These are phyloP conservation scores for Phytophthora cryptogea DNA, from an alignment of 352 stramenopile genomes.

Conservation along the genomic window DNA sequence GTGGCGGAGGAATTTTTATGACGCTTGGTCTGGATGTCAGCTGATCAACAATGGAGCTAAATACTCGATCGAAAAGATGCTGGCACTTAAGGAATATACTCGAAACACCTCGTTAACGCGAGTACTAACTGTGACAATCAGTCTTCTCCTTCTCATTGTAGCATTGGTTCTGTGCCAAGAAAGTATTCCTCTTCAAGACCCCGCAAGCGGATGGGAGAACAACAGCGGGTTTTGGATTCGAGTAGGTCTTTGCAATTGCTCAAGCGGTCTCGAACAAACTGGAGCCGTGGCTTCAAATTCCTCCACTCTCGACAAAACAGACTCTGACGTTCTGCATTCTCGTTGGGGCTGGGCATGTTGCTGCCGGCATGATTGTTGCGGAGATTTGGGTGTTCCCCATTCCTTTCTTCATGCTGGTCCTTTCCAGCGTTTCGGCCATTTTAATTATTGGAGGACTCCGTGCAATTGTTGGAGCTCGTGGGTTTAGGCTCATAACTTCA, in stretches of 20 bases:
- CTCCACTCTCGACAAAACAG: slow-evolving; percentile 16
- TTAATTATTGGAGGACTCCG: no score
- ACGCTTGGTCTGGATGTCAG: no score
- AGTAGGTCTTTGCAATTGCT: slow-evolving; percentile 10
- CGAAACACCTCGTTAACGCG: background rate
- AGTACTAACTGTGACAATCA: slow-evolving; percentile 4
- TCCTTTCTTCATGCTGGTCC: slow-evolving; percentile 23
- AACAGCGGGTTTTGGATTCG: slow-evolving; percentile 35
- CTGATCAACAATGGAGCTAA: background rate
- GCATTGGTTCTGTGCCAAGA: slow-evolving; percentile 25
- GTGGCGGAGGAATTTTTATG: no score
- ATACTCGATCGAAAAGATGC: slow-evolving; percentile 6
- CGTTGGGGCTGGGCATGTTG: slow-evolving; percentile 15
- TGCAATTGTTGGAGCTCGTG: no score
- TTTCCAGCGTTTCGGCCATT: no score
- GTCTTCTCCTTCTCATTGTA: slow-evolving; percentile 14
- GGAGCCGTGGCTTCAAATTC: slow-evolving; percentile 18
- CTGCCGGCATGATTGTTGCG: slow-evolving; percentile 14
- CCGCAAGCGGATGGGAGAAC: slow-evolving; percentile 13
- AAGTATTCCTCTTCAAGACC: slow-evolving; percentile 26
- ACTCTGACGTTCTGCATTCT: slow-evolving; percentile 6
- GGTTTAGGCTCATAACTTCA: no score
- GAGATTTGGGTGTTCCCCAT: slow-evolving; percentile 26
- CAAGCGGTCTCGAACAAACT: slow-evolving; percentile 18
- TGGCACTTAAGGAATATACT: background rate